Evolutionary conservation across 2,329 filamentous ascomycete species (phyloP), one percentile per base, ranked within the genome.

Genomic region (Pyricularia sp.): DNA sequence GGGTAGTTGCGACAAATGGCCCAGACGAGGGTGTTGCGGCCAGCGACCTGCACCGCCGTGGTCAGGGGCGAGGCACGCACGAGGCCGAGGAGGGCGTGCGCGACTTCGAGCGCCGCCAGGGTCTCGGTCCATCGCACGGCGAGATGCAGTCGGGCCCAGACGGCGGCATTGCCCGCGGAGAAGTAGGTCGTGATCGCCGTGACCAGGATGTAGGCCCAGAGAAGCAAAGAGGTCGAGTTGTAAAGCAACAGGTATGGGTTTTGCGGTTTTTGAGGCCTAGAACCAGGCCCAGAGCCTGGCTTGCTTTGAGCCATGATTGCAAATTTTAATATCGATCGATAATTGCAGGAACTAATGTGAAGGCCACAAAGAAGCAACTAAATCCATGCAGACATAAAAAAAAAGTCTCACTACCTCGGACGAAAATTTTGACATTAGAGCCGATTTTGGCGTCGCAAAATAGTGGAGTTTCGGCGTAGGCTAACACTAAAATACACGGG

Each of bases 21-120:
- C 87, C 88, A 91, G 59, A 91, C 85, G 30, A 92, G 82, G 65
- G 91, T 80, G 66, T 90, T 81, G 61, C 89, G 86, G 61, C 84
- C 87, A 1, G 86, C 83, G 67, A 91, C 88, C 79, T 92, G 90
- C 83, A 91, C 86, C 4, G 84, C 77, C 2, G 89, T 91, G 3
- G 89, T 91, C 66, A 85, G 69, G 67, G 90, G 78, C 0, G 89
- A 88, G 0, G 88, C 86, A 71, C 88, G 83, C 31, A 92, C 88
- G 67, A 92, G 76, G 23, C 86, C 85, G n/a, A 86, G 71, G 0
- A 84, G 73, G 64, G 85, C 85, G 76, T 91, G 89, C 68, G 86
- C 70, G 33, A 91, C 82, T 76, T 92, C 90, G 69, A 90, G 75
- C 4, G 82, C 73, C 0, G 89, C 88, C 42, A 88, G 76, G 3